Evolutionary conservation across 177 flowering plant genomes (phyloP).

Genomic region (Vitis hybrid): DNA sequence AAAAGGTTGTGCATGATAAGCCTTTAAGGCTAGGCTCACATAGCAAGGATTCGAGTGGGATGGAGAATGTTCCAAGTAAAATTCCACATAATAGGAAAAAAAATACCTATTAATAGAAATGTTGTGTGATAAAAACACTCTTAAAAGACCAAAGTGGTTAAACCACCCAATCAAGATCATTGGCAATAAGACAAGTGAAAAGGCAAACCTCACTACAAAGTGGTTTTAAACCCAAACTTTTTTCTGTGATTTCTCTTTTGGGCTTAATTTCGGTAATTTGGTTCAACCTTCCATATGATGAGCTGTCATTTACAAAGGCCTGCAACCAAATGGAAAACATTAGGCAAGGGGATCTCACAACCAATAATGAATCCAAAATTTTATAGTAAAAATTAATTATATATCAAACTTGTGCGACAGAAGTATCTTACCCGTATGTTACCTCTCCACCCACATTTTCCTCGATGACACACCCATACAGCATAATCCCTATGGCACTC

Average conservation of each 20-base stretch:
- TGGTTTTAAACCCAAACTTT: conserved; percentile 29
- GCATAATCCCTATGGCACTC: conserved; percentile 46
- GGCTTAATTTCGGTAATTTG: conserved; percentile 23
- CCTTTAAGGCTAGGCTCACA: too few species aligned
- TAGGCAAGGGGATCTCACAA: background rate
- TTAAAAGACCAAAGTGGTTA: too few species aligned
- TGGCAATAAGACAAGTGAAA: background rate
- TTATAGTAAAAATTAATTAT: background rate
- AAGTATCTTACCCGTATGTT: conserved; percentile 34
- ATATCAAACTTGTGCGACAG: background rate
- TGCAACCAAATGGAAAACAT: conserved; percentile 24
- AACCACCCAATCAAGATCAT: too few species aligned
- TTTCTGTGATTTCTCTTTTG: conserved; percentile 45
- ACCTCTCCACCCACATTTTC: conserved; percentile 86
- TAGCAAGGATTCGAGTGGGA: too few species aligned
- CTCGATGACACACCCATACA: conserved; percentile 73
- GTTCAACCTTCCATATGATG: conserved; percentile 24
- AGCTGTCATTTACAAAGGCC: conserved; percentile 44
- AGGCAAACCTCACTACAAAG: conserved; percentile 5
- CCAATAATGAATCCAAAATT: conserved; percentile 1
- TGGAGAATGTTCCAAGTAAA: too few species aligned
- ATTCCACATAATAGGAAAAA: too few species aligned
- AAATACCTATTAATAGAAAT: too few species aligned
- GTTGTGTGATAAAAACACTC: too few species aligned
- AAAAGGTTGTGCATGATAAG: too few species aligned